Conservation (phyloP, 1,139 yeast genomes). For the Candida glucosophila region DNA sequence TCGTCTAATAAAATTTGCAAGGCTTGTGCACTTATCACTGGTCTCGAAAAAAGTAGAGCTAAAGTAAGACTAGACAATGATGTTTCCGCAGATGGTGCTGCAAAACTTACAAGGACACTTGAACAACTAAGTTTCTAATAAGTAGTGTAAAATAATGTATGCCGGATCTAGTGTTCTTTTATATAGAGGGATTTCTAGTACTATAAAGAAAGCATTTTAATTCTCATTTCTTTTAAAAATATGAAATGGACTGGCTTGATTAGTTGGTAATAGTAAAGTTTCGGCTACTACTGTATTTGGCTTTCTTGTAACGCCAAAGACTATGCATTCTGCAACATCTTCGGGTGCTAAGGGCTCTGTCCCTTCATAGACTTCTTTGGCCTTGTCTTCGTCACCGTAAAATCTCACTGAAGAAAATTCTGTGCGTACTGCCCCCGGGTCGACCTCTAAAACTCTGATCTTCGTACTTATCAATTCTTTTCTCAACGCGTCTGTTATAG, state of each 20-base stretch:
- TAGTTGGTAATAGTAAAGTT: constrained; percentile 39
- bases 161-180: no score
- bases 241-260: constrained; percentile 57
- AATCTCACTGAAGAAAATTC: constrained; percentile 42
- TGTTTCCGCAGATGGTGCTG: constrained; percentile 53
- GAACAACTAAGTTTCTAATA: constrained; percentile 54
- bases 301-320: constrained; percentile 41
- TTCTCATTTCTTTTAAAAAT: constrained; percentile 15
- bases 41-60: constrained; percentile 71
- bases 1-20: constrained; percentile 86
- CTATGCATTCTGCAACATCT: constrained; percentile 43
- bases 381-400: constrained; percentile 32
- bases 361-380: constrained; percentile 38
- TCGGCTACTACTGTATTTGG: constrained; percentile 44
- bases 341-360: constrained; percentile 38
- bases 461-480: constrained; percentile 38
- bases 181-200: no score
- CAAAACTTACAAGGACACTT: constrained; percentile 53
- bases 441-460: constrained; percentile 40
- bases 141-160: no score
- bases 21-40: constrained; percentile 84
- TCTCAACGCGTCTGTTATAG: constrained; percentile 38
- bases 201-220: no score
- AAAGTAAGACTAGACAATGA: constrained; percentile 47
- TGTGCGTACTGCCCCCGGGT: constrained; percentile 46